A percentile compares a stretch with the other conserved stretches of the same genome.
phyloP scores from a whole-genome alignment of 2,329 filamentous ascomycete genomes.

The Talaromyces marneffei region DNA sequence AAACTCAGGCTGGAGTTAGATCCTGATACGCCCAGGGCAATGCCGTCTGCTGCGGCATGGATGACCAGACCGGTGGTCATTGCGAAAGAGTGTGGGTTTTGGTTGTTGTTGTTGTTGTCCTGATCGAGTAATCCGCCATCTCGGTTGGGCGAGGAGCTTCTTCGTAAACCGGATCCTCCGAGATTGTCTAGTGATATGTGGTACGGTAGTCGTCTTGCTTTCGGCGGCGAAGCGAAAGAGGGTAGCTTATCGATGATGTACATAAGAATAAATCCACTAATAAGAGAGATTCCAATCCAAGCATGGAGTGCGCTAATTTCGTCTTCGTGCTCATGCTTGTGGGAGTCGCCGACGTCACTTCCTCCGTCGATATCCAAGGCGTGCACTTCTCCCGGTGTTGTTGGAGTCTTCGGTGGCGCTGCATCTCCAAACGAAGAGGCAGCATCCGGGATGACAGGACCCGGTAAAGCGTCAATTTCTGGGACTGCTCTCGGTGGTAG shows the following conservation, averaged over 20 bases:
- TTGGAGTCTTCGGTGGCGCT: constrained; percentile 1
- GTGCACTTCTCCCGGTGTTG: constrained; percentile 8
- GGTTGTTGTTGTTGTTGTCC: constrained; percentile 20
- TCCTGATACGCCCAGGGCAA: constrained; percentile 87
- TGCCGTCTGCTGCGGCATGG: constrained; percentile 89
- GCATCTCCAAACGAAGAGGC: constrained; percentile 2
- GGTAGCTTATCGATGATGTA: constrained; percentile 88
- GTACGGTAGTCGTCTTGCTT: constrained; percentile 61
- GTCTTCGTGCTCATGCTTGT: constrained; percentile 28
- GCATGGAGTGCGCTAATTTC: constrained; percentile 54
- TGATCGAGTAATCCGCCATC: constrained; percentile 35
- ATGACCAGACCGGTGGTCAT: constrained; percentile 94
- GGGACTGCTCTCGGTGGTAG: constrained; percentile 11
- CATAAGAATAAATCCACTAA: constrained; percentile 91
- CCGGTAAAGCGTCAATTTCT: constrained; percentile 20
- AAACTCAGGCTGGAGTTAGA: constrained; percentile 73
- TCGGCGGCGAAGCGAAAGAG: constrained; percentile 62
- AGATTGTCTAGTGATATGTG: constrained; percentile 87
- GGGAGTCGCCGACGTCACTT: constrained; percentile 18
- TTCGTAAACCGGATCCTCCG: constrained; percentile 51
- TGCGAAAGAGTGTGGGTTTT: constrained; percentile 55
- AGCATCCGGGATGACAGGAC: constrained; percentile 24
- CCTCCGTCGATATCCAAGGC: constrained; percentile 14
- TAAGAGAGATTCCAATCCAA: constrained; percentile 81
- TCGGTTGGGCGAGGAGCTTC: constrained; percentile 36